Conservation (phyloP, 106 monocot genomes). For the Iris macrosiphon region DNA sequence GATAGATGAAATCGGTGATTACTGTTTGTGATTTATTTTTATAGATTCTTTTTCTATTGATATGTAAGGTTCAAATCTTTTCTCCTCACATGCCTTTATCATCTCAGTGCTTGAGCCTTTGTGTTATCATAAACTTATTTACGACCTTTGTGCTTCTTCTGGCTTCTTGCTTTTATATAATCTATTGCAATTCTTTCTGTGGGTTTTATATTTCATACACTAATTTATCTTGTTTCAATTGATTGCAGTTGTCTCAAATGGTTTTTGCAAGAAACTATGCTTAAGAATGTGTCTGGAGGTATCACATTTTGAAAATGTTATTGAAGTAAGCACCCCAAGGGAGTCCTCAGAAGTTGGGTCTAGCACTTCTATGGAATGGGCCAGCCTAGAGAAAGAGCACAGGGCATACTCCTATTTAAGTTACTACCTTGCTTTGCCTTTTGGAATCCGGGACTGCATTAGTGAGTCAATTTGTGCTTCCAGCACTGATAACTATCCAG, state of each 20-base stretch:
- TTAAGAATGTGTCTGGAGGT: constrained; percentile 30
- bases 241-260: constrained; percentile 44
- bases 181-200: no score
- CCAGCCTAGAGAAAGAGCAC: constrained; percentile 32
- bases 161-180: no score
- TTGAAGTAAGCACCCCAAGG: constrained; percentile 12
- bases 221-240: no score
- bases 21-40: no score
- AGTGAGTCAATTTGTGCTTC: constrained; percentile 47
- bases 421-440: constrained; percentile 14
- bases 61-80: no score
- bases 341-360: constrained; percentile 4
- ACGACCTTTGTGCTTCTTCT: no score
- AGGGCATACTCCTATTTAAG: constrained; percentile 38
- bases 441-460: constrained; percentile 23
- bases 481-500: constrained; percentile 62
- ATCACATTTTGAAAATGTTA: constrained; percentile 25
- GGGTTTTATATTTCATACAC: no score
- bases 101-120: no score
- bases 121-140: no score
- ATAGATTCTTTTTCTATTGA: no score
- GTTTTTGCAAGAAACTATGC: constrained; percentile 39
- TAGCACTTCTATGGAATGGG: constrained; percentile 26
- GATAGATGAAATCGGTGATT: no score
- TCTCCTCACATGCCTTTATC: no score